These are phyloP conservation scores for Letharia columbiana DNA, from an alignment of 495 filamentous ascomycete genomes.

Conservation along the genomic window DNA sequence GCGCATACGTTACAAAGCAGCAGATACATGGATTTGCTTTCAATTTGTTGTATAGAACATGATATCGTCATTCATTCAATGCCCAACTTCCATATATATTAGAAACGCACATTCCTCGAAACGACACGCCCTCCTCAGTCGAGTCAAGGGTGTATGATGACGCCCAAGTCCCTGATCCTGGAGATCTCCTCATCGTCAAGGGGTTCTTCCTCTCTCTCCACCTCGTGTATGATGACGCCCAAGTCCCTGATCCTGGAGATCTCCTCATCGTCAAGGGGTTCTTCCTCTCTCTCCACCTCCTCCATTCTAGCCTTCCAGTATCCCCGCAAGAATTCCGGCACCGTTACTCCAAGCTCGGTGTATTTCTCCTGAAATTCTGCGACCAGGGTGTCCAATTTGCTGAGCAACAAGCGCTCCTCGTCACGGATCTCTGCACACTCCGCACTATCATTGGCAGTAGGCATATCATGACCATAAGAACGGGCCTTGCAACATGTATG, in stretches of 20 bases:
- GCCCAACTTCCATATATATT: too few species aligned
- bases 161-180: not conserved
- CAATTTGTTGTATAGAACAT: too few species aligned
- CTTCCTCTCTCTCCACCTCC: not conserved
- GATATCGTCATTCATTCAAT: too few species aligned
- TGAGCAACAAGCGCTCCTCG: not conserved
- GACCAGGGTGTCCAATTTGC: not conserved
- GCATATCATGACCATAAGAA: not conserved
- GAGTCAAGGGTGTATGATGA: not conserved
- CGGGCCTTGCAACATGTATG: not conserved
- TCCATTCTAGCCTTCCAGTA: not conserved
- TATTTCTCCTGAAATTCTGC: not conserved
- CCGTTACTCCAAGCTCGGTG: not conserved
- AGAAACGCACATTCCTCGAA: too few species aligned
- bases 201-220: not conserved
- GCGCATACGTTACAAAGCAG: too few species aligned
- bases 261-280: not conserved
- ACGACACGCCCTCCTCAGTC: not conserved
- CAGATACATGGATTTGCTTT: too few species aligned
- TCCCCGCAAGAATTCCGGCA: not conserved
- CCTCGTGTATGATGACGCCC: not conserved
- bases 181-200: not conserved
- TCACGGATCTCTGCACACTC: not conserved
- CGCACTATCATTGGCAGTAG: not conserved
- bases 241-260: not conserved